Percentiles rank a stretch among this genome's conserved stretches.
Evolutionary conservation across 2,329 filamentous ascomycete genomes (phyloP).

Genomic region (Hirsutella thompsonii): DNA sequence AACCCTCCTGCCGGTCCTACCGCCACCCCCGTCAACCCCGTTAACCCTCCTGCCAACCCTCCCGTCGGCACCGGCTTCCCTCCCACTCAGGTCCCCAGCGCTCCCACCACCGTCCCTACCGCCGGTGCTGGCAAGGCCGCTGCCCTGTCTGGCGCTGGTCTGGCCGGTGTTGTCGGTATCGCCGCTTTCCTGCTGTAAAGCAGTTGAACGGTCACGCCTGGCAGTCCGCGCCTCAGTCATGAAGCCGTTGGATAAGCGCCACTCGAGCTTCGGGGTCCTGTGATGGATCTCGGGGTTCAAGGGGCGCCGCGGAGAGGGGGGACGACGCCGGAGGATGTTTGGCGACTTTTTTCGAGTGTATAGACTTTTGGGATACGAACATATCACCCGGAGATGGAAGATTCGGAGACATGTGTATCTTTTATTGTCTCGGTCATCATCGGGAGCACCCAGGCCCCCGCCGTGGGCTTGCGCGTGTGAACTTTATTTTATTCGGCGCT

Average conservation of each 20-base stretch:
- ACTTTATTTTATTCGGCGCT: slow-evolving; percentile 13
- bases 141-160: slow-evolving; percentile 43
- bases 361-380: slow-evolving; percentile 22
- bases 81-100: slow-evolving; percentile 11
- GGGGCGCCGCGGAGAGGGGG: slow-evolving; percentile 2
- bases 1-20: slow-evolving; percentile 13
- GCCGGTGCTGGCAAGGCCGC: slow-evolving; percentile 44
- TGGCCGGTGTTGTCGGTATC: slow-evolving; percentile 47
- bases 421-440: slow-evolving; percentile 6
- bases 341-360: slow-evolving; percentile 18
- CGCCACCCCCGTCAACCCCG: slow-evolving; percentile 5
- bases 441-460: slow-evolving; percentile 7
- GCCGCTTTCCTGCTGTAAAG: slow-evolving; percentile 47
- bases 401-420: background rate
- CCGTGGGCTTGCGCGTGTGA: slow-evolving; percentile 10
- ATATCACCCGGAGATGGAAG: slow-evolving; percentile 19
- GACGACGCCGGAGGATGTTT: slow-evolving; percentile 2
- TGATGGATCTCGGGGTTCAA: background rate
- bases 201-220: slow-evolving; percentile 12
- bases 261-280: background rate
- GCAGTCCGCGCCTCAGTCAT: background rate
- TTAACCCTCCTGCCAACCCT: slow-evolving; percentile 11
- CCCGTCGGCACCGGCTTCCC: slow-evolving; percentile 5
- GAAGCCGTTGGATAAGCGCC: slow-evolving; percentile 17
- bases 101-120: slow-evolving; percentile 28